A percentile compares a stretch with the other conserved stretches of the same genome.
These are phyloP conservation scores for Metschnikowia similis DNA, from an alignment of 805 yeast genomes.

Conservation along the genomic window DNA sequence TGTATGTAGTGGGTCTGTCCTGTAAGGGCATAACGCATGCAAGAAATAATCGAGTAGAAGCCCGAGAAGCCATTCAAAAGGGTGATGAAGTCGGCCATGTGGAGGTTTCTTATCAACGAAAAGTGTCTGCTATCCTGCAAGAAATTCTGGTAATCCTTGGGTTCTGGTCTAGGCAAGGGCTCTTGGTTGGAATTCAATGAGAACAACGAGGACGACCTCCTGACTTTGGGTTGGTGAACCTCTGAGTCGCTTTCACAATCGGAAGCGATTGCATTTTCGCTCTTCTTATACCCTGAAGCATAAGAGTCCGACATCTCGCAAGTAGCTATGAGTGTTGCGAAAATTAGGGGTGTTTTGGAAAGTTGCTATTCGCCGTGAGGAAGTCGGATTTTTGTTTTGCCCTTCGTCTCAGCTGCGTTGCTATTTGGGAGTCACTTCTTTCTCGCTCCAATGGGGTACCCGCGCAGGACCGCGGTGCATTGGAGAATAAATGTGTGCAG, in stretches of 20 bases:
- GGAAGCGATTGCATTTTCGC: slow-evolving; percentile 35
- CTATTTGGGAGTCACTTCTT: slow-evolving; percentile 2
- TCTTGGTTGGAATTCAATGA: slow-evolving; percentile 50
- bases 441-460: background rate
- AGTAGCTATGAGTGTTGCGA: background rate
- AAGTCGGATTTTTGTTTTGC: background rate
- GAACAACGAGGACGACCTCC: slow-evolving; percentile 52
- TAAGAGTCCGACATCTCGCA: slow-evolving; percentile 16
- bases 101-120: slow-evolving; percentile 79
- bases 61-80: slow-evolving; percentile 92
- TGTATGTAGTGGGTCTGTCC: slow-evolving; percentile 67
- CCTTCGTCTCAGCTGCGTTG: background rate
- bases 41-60: slow-evolving; percentile 82
- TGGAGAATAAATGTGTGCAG: background rate
- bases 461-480: background rate
- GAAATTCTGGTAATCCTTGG: slow-evolving; percentile 71
- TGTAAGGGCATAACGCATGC: slow-evolving; percentile 74
- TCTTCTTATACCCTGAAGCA: slow-evolving; percentile 19
- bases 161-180: slow-evolving; percentile 73
- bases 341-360: background rate
- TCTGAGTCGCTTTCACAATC: slow-evolving; percentile 33
- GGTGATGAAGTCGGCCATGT: slow-evolving; percentile 95
- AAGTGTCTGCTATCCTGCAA: slow-evolving; percentile 82
- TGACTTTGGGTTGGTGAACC: slow-evolving; percentile 23
- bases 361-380: background rate